A percentile compares a stretch with the other conserved stretches of the same genome.
phyloP scores from a whole-genome alignment of 176 grass and related monocot species.

The Triticum monococcum region DNA sequence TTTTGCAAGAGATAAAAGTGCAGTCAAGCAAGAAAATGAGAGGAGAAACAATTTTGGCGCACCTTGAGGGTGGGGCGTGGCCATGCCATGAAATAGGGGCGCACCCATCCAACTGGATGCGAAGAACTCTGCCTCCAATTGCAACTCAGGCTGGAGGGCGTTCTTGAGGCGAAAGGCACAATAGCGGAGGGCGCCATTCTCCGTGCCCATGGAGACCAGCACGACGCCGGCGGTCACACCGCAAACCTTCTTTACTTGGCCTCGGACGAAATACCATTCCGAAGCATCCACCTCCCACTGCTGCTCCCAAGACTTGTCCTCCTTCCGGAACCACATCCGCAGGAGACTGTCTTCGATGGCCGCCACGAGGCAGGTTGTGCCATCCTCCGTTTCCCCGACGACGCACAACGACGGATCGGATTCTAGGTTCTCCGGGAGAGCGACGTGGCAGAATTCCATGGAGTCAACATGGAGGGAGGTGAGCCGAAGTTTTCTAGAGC shows the following conservation, averaged over 20 bases:
- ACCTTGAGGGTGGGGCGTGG: neutral
- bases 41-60: neutral
- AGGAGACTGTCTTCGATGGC: neutral
- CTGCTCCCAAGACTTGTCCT: neutral
- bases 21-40: neutral
- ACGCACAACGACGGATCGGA: too few relatives aligned
- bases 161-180: neutral
- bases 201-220: neutral
- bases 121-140: neutral
- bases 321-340: neutral
- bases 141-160: neutral
- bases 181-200: neutral
- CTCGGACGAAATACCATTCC: neutral
- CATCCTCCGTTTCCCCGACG: neutral
- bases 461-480: too few relatives aligned
- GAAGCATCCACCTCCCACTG: neutral
- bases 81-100: neutral
- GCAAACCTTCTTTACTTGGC: neutral
- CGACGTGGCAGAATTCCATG: neutral
- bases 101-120: neutral
- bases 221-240: neutral
- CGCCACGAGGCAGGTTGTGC: neutral
- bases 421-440: neutral
- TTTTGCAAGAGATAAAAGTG: neutral
- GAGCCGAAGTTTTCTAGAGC: accelerated